Percentiles rank a stretch among this genome's conserved stretches.
Evolutionary conservation across 1,139 yeast genomes (phyloP).

Genomic region (Magnusiomyces clavatus): DNA sequence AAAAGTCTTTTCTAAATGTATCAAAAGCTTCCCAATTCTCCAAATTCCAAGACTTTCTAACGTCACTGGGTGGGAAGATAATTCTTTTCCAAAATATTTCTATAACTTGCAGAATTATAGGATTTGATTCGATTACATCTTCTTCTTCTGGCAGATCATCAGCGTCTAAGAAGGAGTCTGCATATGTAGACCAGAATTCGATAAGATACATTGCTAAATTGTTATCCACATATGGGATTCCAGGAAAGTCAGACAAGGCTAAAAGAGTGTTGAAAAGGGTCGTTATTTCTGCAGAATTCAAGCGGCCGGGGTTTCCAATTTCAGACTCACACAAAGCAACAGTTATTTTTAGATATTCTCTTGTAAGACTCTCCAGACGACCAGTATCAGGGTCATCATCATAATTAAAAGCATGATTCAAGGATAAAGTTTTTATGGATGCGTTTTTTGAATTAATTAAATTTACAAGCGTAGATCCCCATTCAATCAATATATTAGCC

Average conservation of each 20-base stretch:
- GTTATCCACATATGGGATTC: constrained; percentile 61
- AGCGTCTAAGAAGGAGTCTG: constrained; percentile 55
- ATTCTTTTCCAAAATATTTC: constrained; percentile 57
- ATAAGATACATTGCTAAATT: constrained; percentile 56
- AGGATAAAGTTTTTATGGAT: not conserved
- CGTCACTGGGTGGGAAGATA: constrained; percentile 34
- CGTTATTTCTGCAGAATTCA: constrained; percentile 6
- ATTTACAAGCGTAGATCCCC: constrained; percentile 11
- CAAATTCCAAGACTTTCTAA: constrained; percentile 21
- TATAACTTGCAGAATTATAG: constrained; percentile 41
- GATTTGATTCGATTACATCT: constrained; percentile 28
- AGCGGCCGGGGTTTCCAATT: constrained; percentile 1
- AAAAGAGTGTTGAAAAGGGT: constrained; percentile 34
- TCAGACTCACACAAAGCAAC: constrained; percentile 11
- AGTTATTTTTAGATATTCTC: constrained; percentile 8
- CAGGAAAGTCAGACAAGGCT: constrained; percentile 52
- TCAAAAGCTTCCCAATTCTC: constrained; percentile 47
- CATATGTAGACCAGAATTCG: constrained; percentile 73
- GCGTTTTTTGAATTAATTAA: constrained; percentile 4
- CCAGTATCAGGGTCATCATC: constrained; percentile 12
- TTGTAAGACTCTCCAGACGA: constrained; percentile 14
- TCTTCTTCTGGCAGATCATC: constrained; percentile 34
- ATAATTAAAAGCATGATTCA: constrained; percentile 4
- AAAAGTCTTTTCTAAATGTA: constrained; percentile 61
- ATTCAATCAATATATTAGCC: constrained; percentile 5